Conservation (phyloP, 2,329 filamentous ascomycete species). For the Colletotrichum tropicicola region DNA sequence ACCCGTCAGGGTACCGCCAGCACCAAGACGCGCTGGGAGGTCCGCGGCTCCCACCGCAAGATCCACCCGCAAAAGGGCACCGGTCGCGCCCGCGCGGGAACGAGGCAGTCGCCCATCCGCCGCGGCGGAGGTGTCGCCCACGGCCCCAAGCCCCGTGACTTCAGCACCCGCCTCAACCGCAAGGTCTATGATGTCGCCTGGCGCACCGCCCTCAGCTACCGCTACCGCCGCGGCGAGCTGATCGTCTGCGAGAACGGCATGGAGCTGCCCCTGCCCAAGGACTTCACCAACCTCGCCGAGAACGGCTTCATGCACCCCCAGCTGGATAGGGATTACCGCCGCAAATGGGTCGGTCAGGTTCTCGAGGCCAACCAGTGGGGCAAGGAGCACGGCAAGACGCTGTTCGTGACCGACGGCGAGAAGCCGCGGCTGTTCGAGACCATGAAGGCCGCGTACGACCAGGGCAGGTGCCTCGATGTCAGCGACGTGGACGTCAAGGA, state of each 20-base stretch:
- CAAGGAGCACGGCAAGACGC: constrained; percentile 71
- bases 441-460: constrained; percentile 68
- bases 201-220: constrained; percentile 92
- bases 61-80: constrained; percentile 87
- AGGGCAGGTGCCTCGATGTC: constrained; percentile 75
- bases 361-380: constrained; percentile 78
- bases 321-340: constrained; percentile 64
- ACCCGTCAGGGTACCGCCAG: constrained; percentile 88
- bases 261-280: constrained; percentile 68
- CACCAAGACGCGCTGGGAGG: constrained; percentile 82
- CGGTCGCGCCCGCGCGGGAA: constrained; percentile 81
- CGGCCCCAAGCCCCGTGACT: constrained; percentile 93
- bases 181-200: constrained; percentile 97
- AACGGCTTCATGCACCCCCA: constrained; percentile 53
- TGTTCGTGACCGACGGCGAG: constrained; percentile 74
- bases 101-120: constrained; percentile 82
- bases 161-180: constrained; percentile 80
- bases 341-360: constrained; percentile 72
- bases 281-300: constrained; percentile 53
- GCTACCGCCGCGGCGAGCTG: constrained; percentile 87
- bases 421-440: constrained; percentile 73
- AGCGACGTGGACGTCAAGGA: constrained; percentile 97
- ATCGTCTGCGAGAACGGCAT: constrained; percentile 83
- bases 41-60: constrained; percentile 86
- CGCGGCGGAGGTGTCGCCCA: constrained; percentile 87